Evolutionary conservation across 805 yeast species (phyloP).

Genomic region (Metschnikowia continentalis): DNA sequence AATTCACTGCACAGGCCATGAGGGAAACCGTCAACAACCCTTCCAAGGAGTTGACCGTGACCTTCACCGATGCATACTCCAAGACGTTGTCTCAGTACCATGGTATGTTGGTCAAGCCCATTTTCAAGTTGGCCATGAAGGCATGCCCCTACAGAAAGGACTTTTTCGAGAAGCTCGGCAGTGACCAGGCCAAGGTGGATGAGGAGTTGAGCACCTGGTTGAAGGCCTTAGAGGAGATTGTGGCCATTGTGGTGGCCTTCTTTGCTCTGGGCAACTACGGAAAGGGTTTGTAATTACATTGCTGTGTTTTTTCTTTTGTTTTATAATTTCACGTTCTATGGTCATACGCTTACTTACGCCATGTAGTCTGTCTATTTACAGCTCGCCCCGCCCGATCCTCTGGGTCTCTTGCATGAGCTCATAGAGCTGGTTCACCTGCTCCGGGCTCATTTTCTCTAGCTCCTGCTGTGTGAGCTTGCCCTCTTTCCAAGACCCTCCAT

Average conservation of each 20-base stretch:
- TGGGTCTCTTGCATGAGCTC: conserved; percentile 76
- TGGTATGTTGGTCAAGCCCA: conserved; percentile 75
- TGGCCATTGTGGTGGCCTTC: conserved; percentile 67
- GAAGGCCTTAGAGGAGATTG: conserved; percentile 69
- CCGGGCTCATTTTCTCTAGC: conserved; percentile 82
- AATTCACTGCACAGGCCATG: conserved; percentile 88
- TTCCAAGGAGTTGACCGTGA: conserved; percentile 59
- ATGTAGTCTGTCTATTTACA: background rate
- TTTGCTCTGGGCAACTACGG: conserved; percentile 80
- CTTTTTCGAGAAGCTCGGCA: conserved; percentile 78
- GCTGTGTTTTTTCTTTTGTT: background rate
- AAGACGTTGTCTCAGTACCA: conserved; percentile 81
- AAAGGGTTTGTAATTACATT: conserved; percentile 60
- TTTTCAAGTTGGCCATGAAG: conserved; percentile 90
- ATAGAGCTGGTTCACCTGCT: conserved; percentile 77
- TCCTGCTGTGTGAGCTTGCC: conserved; percentile 55
- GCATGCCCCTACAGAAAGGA: conserved; percentile 90
- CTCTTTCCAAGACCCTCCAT: conserved; percentile 41
- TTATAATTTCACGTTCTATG: background rate
- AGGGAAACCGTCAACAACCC: conserved; percentile 69
- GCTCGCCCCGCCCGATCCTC: conserved; percentile 20
- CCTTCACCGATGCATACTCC: conserved; percentile 80
- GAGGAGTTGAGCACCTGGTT: conserved; percentile 72
- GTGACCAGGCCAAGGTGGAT: conserved; percentile 62
- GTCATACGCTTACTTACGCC: background rate